These are phyloP conservation scores for Paramecium octaurelia DNA, from an alignment of 73 alveolate genomes.

Conservation along the genomic window DNA sequence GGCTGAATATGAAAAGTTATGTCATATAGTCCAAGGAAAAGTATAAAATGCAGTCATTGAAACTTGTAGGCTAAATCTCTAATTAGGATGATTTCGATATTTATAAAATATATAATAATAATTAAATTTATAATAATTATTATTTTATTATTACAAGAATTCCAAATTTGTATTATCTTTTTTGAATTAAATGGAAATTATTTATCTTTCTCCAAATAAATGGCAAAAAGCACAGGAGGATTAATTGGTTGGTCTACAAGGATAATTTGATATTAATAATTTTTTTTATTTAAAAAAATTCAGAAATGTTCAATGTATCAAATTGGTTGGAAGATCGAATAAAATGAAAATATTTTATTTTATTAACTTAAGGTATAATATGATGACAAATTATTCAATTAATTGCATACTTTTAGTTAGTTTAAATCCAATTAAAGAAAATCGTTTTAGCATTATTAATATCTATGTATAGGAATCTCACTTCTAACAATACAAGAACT, in stretches of 20 bases:
- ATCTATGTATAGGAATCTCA: background rate
- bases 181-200: background rate
- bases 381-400: background rate
- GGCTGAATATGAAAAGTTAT: conserved; percentile 31
- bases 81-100: background rate
- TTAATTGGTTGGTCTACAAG: too few species aligned
- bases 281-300: background rate
- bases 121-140: too few species aligned
- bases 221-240: too few species aligned
- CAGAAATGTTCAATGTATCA: background rate
- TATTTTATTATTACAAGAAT: background rate
- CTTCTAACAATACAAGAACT: background rate
- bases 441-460: background rate
- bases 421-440: background rate
- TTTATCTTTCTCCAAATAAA: too few species aligned
- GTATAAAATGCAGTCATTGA: background rate
- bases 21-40: background rate
- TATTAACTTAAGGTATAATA: background rate
- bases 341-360: background rate
- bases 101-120: background rate
- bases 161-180: background rate
- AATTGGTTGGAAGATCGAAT: background rate
- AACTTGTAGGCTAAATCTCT: conserved; percentile 21
- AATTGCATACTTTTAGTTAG: background rate
- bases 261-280: background rate